phyloP scores from a whole-genome alignment of 176 grass and related monocot species.

The Leersia perrieri region DNA sequence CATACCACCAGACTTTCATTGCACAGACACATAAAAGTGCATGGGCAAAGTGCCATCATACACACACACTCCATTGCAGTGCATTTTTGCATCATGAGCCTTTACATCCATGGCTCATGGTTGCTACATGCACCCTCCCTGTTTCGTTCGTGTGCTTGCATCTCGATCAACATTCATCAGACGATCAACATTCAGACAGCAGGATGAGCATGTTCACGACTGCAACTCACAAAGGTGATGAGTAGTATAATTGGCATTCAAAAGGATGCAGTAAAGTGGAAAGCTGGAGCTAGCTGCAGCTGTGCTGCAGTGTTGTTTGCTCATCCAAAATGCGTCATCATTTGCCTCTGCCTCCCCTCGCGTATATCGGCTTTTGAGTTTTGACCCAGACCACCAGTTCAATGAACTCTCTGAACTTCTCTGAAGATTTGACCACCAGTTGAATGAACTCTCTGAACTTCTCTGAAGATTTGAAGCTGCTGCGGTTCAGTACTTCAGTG shows the following conservation, averaged over 20 bases:
- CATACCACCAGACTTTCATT: background rate
- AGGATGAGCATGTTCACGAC: constrained; percentile 5
- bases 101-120: background rate
- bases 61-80: background rate
- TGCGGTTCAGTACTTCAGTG: background rate
- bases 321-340: constrained; percentile 40
- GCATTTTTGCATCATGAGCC: background rate
- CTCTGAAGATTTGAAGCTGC: constrained; percentile 15
- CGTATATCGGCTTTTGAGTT: constrained; percentile 42
- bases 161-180: background rate
- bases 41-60: constrained; percentile 11
- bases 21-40: background rate
- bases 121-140: background rate
- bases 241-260: background rate
- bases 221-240: constrained; percentile 7
- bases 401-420: background rate
- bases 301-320: too few relatives aligned
- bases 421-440: constrained; percentile 12
- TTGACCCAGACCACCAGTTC: constrained; percentile 17
- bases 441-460: background rate
- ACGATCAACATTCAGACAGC: too few relatives aligned
- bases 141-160: background rate
- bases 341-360: constrained; percentile 15
- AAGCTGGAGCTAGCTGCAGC: constrained; percentile 10
- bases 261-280: constrained; percentile 37